These are phyloP conservation scores for Stropharia rugosoannulata DNA, from an alignment of 768 basidiomycete genomes.

Conservation along the genomic window DNA sequence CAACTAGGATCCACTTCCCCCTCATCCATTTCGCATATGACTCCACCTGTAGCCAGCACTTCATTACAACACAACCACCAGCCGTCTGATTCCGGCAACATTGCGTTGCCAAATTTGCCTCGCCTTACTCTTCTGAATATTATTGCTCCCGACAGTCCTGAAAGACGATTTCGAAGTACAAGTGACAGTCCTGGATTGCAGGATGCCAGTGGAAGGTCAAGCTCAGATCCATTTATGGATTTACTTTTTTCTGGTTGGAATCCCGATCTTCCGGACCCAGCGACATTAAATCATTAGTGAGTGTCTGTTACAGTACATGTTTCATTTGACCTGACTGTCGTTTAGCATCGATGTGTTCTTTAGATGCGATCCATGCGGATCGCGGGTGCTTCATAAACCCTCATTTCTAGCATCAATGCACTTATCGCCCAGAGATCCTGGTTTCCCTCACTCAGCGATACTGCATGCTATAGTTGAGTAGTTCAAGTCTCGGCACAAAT, in stretches of 20 bases:
- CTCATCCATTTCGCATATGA: slow-evolving; percentile 13
- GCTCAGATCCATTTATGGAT: slow-evolving; percentile 57
- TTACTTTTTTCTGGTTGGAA: slow-evolving; percentile 82
- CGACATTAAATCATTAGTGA: slow-evolving; percentile 73
- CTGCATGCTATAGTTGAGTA: slow-evolving; percentile 83
- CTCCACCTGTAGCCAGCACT: slow-evolving; percentile 17
- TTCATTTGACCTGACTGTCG: slow-evolving; percentile 11
- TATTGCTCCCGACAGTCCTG: slow-evolving; percentile 35
- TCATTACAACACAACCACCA: slow-evolving; percentile 17
- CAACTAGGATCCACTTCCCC: slow-evolving; percentile 42
- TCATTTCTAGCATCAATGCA: slow-evolving; percentile 80
- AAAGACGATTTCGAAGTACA: slow-evolving; percentile 38
- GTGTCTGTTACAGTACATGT: slow-evolving; percentile 20
- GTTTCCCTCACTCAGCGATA: slow-evolving; percentile 87
- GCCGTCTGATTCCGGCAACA: slow-evolving; percentile 32
- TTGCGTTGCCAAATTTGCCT: slow-evolving; percentile 32
- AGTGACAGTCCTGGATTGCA: slow-evolving; percentile 53
- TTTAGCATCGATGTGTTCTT: slow-evolving; percentile 85
- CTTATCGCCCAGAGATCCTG: slow-evolving; percentile 75
- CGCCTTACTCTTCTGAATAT: slow-evolving; percentile 43
- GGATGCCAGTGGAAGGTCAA: slow-evolving; percentile 31
- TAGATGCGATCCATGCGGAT: slow-evolving; percentile 83
- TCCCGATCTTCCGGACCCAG: slow-evolving; percentile 78
- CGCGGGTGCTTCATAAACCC: slow-evolving; percentile 78
- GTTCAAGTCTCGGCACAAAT: background rate